phyloP scores from a whole-genome alignment of 1,139 yeast species.

The Hyphopichia fennica region DNA sequence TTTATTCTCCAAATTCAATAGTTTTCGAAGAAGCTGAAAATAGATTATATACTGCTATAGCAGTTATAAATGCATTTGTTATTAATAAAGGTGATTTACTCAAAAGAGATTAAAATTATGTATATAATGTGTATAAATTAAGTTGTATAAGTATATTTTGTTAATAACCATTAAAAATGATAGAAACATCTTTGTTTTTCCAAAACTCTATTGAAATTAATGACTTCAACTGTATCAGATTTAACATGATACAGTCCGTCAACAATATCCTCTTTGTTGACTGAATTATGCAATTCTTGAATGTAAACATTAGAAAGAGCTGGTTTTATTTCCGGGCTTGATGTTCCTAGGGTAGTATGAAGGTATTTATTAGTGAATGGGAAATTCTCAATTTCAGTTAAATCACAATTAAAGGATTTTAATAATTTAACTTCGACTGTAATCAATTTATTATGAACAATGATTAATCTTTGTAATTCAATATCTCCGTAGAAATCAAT shows the following conservation, averaged over 20 bases:
- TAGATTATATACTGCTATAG: slow-evolving; percentile 93
- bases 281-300: not conserved
- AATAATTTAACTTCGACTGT: slow-evolving; percentile 54
- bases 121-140: slow-evolving; percentile 1
- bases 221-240: not conserved
- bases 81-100: slow-evolving; percentile 69
- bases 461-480: slow-evolving; percentile 43
- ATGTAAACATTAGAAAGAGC: slow-evolving; percentile 24
- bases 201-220: not conserved
- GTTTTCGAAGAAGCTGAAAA: slow-evolving; percentile 97
- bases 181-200: slow-evolving; percentile 3
- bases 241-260: not conserved
- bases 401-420: slow-evolving; percentile 17
- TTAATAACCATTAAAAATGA: slow-evolving; percentile 1
- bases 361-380: slow-evolving; percentile 43
- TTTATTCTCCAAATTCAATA: slow-evolving; percentile 77
- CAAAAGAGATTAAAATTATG: not conserved
- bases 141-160: not conserved
- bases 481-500: slow-evolving; percentile 36
- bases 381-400: not conserved
- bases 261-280: not conserved
- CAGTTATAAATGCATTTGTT: slow-evolving; percentile 87
- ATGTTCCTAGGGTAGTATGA: slow-evolving; percentile 80
- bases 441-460: slow-evolving; percentile 50
- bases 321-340: slow-evolving; percentile 48